These are phyloP conservation scores for Yamadazyma kanchanaburiensis DNA, from an alignment of 1,139 yeast genomes.

Conservation along the genomic window DNA sequence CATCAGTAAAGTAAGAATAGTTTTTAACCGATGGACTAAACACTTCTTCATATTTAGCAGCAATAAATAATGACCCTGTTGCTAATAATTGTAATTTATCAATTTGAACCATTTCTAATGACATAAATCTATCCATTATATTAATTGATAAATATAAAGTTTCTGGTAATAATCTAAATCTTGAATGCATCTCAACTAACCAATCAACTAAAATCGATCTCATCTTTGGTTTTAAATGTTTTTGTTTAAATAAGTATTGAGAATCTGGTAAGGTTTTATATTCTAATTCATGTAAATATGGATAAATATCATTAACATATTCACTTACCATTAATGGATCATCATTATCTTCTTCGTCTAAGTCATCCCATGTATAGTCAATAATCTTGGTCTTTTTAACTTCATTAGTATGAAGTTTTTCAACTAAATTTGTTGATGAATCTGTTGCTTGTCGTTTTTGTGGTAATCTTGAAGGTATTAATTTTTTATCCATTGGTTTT, in stretches of 20 bases:
- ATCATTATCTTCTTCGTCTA: conserved; percentile 85
- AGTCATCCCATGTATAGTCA: conserved; percentile 78
- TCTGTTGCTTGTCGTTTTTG: conserved; percentile 57
- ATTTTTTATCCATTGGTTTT: conserved; percentile 11
- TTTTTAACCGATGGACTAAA: conserved; percentile 85
- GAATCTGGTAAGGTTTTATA: conserved; percentile 74
- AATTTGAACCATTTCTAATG: conserved; percentile 73
- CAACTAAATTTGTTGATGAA: conserved; percentile 48
- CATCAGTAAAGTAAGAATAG: conserved; percentile 86
- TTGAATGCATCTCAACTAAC: conserved; percentile 89
- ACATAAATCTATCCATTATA: conserved; percentile 87
- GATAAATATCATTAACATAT: conserved; percentile 84
- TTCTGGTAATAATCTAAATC: conserved; percentile 86
- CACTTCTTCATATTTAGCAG: conserved; percentile 95
- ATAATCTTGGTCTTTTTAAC: conserved; percentile 34
- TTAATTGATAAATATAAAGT: conserved; percentile 86
- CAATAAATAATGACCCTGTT: conserved; percentile 84
- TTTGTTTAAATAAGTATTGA: conserved; percentile 70
- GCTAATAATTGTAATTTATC: conserved; percentile 88
- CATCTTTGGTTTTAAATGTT: conserved; percentile 77
- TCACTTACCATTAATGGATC: conserved; percentile 97
- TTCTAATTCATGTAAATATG: conserved; percentile 73
- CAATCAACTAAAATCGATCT: conserved; percentile 90
- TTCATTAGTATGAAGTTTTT: conserved; percentile 30
- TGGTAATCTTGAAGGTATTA: conserved; percentile 45